These are phyloP conservation scores for Pterulicium gracile DNA, from an alignment of 1,284 basidiomycete genomes.

Conservation along the genomic window DNA sequence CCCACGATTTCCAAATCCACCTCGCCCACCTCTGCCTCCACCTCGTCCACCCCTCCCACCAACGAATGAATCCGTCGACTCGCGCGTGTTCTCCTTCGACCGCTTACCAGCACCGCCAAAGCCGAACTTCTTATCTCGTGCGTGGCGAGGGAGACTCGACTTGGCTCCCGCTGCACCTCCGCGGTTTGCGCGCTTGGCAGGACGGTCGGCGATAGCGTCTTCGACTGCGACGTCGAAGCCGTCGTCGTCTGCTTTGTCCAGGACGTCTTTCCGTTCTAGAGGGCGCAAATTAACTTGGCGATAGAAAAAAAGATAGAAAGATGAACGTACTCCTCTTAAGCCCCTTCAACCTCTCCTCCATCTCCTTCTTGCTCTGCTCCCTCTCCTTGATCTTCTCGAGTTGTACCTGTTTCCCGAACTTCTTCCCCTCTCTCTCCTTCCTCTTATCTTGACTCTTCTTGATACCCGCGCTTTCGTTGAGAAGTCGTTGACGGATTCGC, in stretches of 20 bases:
- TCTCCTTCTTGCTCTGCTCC: conserved; percentile 66
- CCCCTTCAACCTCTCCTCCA: conserved; percentile 74
- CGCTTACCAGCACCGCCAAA: conserved; percentile 47
- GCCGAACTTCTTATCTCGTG: conserved; percentile 73
- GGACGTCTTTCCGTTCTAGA: conserved; percentile 72
- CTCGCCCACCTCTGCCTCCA: conserved; percentile 21
- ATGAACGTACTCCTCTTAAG: conserved; percentile 77
- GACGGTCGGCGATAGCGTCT: conserved; percentile 71
- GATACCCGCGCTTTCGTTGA: conserved; percentile 85
- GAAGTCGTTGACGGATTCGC: conserved; percentile 80
- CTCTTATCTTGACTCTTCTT: conserved; percentile 90
- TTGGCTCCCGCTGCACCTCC: conserved; percentile 20
- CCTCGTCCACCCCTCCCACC: conserved; percentile 21
- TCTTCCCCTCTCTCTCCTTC: conserved; percentile 91
- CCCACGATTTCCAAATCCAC: conserved; percentile 4
- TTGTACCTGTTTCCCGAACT: conserved; percentile 97
- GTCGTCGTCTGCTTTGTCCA: conserved; percentile 67
- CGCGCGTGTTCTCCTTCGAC: conserved; percentile 73
- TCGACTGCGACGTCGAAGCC: conserved; percentile 82
- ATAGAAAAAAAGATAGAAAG: conserved; percentile 4
- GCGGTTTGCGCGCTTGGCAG: conserved; percentile 49
- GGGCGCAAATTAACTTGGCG: conserved; percentile 3
- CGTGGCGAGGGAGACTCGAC: conserved; percentile 42
- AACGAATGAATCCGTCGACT: conserved; percentile 67
- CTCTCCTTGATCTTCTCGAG: conserved; percentile 77